Evolutionary conservation across 2,329 filamentous ascomycete species (phyloP).

Genomic region (Penicillium concentricum): DNA sequence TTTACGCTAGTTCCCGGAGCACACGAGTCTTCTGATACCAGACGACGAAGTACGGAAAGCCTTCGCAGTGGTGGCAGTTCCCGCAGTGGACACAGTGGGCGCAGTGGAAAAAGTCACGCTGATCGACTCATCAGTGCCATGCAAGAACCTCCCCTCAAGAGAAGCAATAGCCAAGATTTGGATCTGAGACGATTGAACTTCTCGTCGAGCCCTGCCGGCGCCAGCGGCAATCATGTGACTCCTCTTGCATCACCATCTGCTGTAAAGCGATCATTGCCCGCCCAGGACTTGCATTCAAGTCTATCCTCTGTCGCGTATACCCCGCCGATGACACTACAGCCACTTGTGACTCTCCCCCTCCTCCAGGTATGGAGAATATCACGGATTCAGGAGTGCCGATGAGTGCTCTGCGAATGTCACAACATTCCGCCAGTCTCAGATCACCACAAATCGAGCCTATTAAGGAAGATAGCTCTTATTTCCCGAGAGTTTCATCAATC

Average conservation of each 20-base stretch:
- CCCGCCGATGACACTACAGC: conserved; percentile 15
- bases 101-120: conserved; percentile 38
- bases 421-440: conserved; percentile 16
- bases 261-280: background rate
- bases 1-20: conserved; percentile 39
- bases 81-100: conserved; percentile 6
- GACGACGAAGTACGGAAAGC: conserved; percentile 27
- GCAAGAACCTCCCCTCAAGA: conserved; percentile 30
- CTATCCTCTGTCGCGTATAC: conserved; percentile 16
- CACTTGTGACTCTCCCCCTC: conserved; percentile 21
- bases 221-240: background rate
- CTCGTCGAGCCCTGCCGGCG: conserved; percentile 10
- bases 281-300: conserved; percentile 11
- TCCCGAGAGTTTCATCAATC: conserved; percentile 9
- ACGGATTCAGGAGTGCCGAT: conserved; percentile 37
- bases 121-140: conserved; percentile 45
- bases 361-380: conserved; percentile 30
- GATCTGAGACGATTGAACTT: conserved; percentile 3
- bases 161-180: conserved; percentile 14
- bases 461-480: conserved; percentile 15
- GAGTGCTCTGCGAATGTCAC: conserved; percentile 30
- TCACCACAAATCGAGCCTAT: background rate
- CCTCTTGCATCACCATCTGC: conserved; percentile 5
- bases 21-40: conserved; percentile 11
- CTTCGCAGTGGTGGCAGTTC: conserved; percentile 35